Evolutionary conservation across 352 stramenopile genomes (phyloP), one percentile per base, ranked within the genome.

Genomic region (Pythium monospermum): DNA sequence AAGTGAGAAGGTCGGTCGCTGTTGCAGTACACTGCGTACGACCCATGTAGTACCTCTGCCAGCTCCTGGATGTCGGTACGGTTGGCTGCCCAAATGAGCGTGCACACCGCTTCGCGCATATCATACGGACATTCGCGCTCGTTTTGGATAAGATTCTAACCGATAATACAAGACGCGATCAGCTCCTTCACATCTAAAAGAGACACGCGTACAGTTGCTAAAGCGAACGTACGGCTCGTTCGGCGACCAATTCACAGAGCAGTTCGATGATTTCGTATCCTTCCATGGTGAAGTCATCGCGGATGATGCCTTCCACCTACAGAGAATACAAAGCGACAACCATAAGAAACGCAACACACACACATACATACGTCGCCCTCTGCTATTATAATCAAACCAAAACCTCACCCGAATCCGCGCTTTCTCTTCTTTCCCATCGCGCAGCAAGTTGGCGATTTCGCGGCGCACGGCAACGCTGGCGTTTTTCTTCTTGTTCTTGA

Each of bases 261-360:
- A 98, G 68, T 57, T 94, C 83, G 25, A 98, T 64, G 58, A 98
- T 96, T 62, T 98, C 93, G 64, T 98, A 98, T 5, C 91, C 94
- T 69, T 98, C 93, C 26, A 98, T 85, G 12, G 90, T 94, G 57
- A 97, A 96, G 61, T 98, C 95, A 38, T 98, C 92, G 12, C 91
- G 84, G 62, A 98, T 98, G 22, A 98, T 90, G 10, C 83, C 81
- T 69, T 94, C 83, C 30, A 94, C 83, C 83, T 94, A 52, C 13
- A 40, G 12, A 13, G 23, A 32, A 27, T 21, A 27, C 19, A n/a
- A n/a, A 12, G 25, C 46, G 59, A 11, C 37, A 51, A 11, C 18
- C 15, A 48, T 23, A 39, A 30, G 19, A 26, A 11, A 26, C 30
- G 36, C 37, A 0, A 38, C 4, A 47, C 28, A 57, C 25, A 38